Conservation (phyloP, 176 grass and related monocot genomes). For the Oryza meridionalis region DNA sequence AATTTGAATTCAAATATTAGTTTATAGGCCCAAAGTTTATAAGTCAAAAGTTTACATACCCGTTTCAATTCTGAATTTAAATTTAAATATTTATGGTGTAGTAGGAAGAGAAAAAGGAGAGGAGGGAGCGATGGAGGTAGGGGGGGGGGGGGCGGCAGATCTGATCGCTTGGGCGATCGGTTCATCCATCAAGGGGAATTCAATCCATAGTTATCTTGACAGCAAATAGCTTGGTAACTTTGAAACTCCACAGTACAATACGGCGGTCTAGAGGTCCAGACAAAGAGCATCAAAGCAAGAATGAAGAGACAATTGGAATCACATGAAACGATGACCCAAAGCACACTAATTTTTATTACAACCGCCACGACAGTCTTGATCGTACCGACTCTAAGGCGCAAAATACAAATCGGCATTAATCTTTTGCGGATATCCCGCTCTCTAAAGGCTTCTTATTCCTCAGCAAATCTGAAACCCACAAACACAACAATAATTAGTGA, state of each 20-base stretch:
- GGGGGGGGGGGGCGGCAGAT: too few relatives aligned
- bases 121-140: too few relatives aligned
- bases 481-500: background rate
- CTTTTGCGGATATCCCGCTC: background rate
- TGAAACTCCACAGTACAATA: background rate
- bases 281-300: background rate
- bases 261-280: background rate
- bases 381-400: background rate
- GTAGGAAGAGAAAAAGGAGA: too few relatives aligned
- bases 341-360: slow-evolving; percentile 60
- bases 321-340: slow-evolving; percentile 38
- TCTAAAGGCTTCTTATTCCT: slow-evolving; percentile 35
- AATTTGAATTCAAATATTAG: too few relatives aligned
- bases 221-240: background rate
- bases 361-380: slow-evolving; percentile 5
- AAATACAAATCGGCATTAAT: slow-evolving; percentile 26
- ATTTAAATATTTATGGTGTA: too few relatives aligned
- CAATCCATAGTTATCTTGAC: background rate
- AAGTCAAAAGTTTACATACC: too few relatives aligned
- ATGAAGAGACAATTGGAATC: slow-evolving; percentile 12
- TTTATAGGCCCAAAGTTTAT: too few relatives aligned
- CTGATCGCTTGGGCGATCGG: too few relatives aligned
- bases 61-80: too few relatives aligned
- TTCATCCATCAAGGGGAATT: background rate
- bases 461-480: slow-evolving; percentile 62